Base-by-base conservation (phyloP, 2,329 filamentous ascomycete genomes). In the Colletotrichum scovillei region DNA sequence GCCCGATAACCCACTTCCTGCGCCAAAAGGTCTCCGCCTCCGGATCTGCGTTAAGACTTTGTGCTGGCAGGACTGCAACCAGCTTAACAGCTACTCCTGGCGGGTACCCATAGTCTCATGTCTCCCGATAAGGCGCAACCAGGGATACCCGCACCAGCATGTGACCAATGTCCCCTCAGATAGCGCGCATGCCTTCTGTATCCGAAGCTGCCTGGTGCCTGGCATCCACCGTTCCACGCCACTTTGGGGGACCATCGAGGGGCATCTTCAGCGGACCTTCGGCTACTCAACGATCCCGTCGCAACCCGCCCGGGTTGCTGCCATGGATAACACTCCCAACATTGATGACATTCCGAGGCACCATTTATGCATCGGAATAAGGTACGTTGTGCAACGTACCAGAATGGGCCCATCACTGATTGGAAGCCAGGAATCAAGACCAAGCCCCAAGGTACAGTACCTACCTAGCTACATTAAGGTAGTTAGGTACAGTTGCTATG, bases 231-330 rank as follows among this genome's bases (percentile, higher is more conserved):
- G 55, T 70, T 30, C 35, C 42, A 32, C 67, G 71, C 71, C 67
- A 73, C 56, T 28, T 42, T 38, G 56, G 53, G 30, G 19, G 11
- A 30, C 16, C n/a, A 55, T 58, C 53, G 38, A 46, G 62, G 46
- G 60, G 38, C 66, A 46, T 66, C 71, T 66, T 42, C 55, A 73
- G 60, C 71, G 62, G 60, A 64, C 71, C 22, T 46, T 73, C 57
- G 71, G 71, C 28, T 66, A 30, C 60, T 71, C 11, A 19, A 56
- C 59, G 28, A 63, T 55, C 38, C 65, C 69, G 69, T 72, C 30
- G 35, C 57, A 60, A 62, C 57, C 64, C 57, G 38, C 14, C 24
- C 52, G 22, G 11, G 52, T 62, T 26, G 59, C 30, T 24, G 59
- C 46, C 69, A 69, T 63, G 69, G 52, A 63, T 63, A 24, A 38